Percentiles rank a stretch among this genome's conserved stretches.
Evolutionary conservation across 352 stramenopile genomes (phyloP).

Genomic region (Pythium chondricola): DNA sequence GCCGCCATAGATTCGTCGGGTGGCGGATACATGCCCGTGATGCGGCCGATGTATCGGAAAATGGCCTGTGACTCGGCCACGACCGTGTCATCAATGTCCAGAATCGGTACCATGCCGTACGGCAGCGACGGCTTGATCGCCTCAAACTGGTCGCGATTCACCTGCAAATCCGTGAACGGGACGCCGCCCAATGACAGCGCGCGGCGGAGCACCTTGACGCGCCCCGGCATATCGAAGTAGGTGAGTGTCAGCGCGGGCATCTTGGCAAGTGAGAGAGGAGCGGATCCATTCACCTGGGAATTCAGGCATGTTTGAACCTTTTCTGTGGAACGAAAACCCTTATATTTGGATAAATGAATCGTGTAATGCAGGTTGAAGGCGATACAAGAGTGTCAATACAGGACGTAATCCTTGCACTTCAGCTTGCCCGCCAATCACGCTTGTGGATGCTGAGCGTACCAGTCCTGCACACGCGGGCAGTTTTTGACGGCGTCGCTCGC

Average conservation of each 20-base stretch:
- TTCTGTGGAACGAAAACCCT: too few species aligned
- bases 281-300: background rate
- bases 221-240: conserved; percentile 28
- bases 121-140: conserved; percentile 22
- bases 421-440: too few species aligned
- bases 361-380: too few species aligned
- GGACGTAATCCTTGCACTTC: background rate
- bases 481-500: conserved; percentile 1
- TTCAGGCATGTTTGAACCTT: background rate
- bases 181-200: conserved; percentile 18
- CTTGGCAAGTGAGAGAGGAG: background rate
- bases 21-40: conserved; percentile 14
- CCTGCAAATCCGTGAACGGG: conserved; percentile 22
- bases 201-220: conserved; percentile 19
- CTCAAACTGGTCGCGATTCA: conserved; percentile 18
- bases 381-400: background rate
- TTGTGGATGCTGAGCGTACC: conserved; percentile 2
- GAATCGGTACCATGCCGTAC: conserved; percentile 23
- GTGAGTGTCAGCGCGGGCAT: conserved; percentile 11
- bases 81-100: conserved; percentile 21
- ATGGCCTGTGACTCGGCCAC: conserved; percentile 26
- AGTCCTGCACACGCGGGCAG: conserved; percentile 7
- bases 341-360: too few species aligned
- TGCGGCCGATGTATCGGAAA: conserved; percentile 22
- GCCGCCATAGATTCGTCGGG: background rate